Evolutionary conservation across 805 yeast species (phyloP), one percentile per base, ranked within the genome.

Genomic region (Phaffomyces opuntiae): DNA sequence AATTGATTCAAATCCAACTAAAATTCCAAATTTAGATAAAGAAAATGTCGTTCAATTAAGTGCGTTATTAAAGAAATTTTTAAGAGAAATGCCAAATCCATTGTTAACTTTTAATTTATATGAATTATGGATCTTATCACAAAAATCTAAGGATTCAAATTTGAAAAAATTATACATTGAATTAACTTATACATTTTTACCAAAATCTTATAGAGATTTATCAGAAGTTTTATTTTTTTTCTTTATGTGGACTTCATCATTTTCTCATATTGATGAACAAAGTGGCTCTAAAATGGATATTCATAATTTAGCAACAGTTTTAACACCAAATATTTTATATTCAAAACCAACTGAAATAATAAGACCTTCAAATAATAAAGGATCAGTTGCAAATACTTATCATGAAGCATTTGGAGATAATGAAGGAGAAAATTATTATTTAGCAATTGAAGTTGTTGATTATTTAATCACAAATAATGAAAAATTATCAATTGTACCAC

Each of bases 271-370:
- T 50, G 97, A 89, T 58, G 95, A 88, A 55, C 90, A 86, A 53
- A 78, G 80, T 21, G 93, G 93, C 1, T 88, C 97, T 4, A 93
- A 91, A 67, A 93, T 93, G 99, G 97, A 91, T 61, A 78, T 86
- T 32, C 96, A 89, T 61, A 93, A 93, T 62, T 72, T 93, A 51
- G 96, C 99, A 2, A 93, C 98, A 0, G 99, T 93, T 3, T 74
- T 93, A 42, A 86, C 97, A 0, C 99, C 99, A 2, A 93, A 90
- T 58, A 81, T 93, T 39, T 70, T 95, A 36, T 83, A 83, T 54
- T 65, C 83, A 1, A 75, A 74, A 50, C 78, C 74, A 12, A 56
- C 56, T 6, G 64, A 66, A 12, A 47, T 57, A 12, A 38, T 52
- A 0, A 54, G 65, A 29, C 68, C 66, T 3, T 45, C 48, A 9